Evolutionary conservation across 2,329 filamentous ascomycete genomes (phyloP), one percentile per base, ranked within the genome.

Genomic region (Colletotrichum costaricense): DNA sequence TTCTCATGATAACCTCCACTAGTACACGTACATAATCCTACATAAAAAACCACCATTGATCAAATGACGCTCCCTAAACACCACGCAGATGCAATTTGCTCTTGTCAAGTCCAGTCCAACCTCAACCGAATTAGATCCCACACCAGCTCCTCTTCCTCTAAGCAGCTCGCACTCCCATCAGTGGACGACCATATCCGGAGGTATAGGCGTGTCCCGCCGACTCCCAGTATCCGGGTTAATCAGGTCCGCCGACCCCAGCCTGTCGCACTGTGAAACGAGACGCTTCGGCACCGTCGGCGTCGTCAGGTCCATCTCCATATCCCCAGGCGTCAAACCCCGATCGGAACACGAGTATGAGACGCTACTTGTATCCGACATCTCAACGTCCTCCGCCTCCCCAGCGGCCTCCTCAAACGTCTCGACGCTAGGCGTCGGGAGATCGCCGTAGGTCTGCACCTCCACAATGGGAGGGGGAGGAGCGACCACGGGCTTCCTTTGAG

Each of bases 291-390:
- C 80, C 2, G 80, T 84, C 6, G 86, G 85, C 8, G 86, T 87
- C 72, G 80, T 82, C 59, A 80, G 73, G 38, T 86, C 84, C 12
- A 81, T 24, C 26, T 84, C 82, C 72, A 79, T 77, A 19, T 83
- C 80, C 55, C 70, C 76, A 19, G 71, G 75, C 26, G 79, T 79
- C 5, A 80, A 75, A 19, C 77, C 80, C 57, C 78, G 75, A 30
- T 80, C 79, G 60, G 83, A 83, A 5, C 14, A 42, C 14, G 38
- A 7, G 38, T 42, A 42, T 6, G 84, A 83, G 24, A 79, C 68
- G 67, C 82, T 79, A 74, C 84, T 87, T 6, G 80, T 78, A 71
- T 88, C 87, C n/a, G 86, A 88, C 85, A 88, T 88, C 58, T 88
- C 86, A 6, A 87, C 79, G 38, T 89, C 42, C 16, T 49, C 87